Percentiles rank a stretch among this genome's conserved stretches.
phyloP scores from a whole-genome alignment of 768 basidiomycete genomes.

The Agaricus sinodeliciosus region DNA sequence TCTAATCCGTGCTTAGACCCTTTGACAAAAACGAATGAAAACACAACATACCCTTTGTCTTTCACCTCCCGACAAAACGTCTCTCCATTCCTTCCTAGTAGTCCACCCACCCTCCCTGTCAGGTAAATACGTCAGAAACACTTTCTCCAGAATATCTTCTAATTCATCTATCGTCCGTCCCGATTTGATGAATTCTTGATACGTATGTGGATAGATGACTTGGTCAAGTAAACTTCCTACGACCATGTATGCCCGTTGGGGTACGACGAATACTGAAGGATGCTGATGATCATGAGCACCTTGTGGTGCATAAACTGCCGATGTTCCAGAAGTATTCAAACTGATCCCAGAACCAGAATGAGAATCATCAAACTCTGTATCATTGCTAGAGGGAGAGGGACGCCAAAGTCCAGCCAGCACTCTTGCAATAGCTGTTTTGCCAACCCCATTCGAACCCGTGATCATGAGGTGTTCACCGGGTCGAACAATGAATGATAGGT shows the following conservation, averaged over 20 bases:
- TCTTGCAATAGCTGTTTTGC: constrained; percentile 85
- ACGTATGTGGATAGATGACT: constrained; percentile 89
- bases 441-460: constrained; percentile 88
- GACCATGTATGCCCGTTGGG: constrained; percentile 91
- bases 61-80: constrained; percentile 93
- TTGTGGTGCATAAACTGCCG: constrained; percentile 15
- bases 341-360: too few species aligned
- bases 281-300: constrained; percentile 28
- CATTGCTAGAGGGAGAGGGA: constrained; percentile 38
- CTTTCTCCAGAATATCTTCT: constrained; percentile 70
- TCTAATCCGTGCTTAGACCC: constrained; percentile 19
- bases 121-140: constrained; percentile 80
- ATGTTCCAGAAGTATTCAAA: too few species aligned
- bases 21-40: background rate
- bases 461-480: constrained; percentile 88
- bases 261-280: constrained; percentile 73
- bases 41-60: constrained; percentile 60
- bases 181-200: constrained; percentile 56
- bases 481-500: constrained; percentile 55
- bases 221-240: constrained; percentile 85
- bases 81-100: constrained; percentile 92
- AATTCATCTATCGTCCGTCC: constrained; percentile 65
- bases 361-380: background rate
- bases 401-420: constrained; percentile 91
- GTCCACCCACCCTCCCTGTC: constrained; percentile 85